Base-by-base conservation (phyloP, 2,329 filamentous ascomycete species). In the Alternaria sp. region DNA sequence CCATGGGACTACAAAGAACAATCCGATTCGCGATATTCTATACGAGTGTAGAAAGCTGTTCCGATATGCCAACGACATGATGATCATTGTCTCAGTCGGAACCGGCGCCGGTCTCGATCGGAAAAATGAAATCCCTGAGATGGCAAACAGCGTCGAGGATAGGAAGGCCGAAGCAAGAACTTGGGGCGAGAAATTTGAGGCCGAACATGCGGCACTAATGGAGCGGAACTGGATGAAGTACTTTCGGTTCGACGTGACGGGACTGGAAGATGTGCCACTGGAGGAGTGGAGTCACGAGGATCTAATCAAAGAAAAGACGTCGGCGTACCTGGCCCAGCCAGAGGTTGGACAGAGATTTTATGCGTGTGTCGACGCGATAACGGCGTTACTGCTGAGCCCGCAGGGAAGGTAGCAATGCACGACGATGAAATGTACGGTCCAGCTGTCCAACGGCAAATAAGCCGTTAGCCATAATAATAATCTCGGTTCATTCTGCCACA, bases 41-140 rank as follows among this genome's bases (percentile, higher is more conserved):
- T 76, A 67, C 61, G 74, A 76, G 59, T 73, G 71, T 43, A 55
- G 73, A 30, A 75, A 73, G 51, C 64, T 76, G 3, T 75, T 70
- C 47, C 66, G 67, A 43, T 75, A 75, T 55, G 62, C 65, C 16
- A 71, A 73, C 44, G 73, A 76, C 56, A 72, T 69, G 64, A 71
- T 74, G 68, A 65, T 76, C 51, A 67, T 76, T 22, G 63, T 76
- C 20, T 72, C 69, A 9, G 67, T 76, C 26, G 74, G 74, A 5
- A 67, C 69, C 2, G 74, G 74, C 18, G 41, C 51, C 7, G 73
- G 73, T 9, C 30, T 71, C 8, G 58, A 74, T 42, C 52, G 58
- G 8, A 51, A 46, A 7, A 59, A 57, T 5, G 71, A 75, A 42
- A 53, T 64, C 5, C 41, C 54, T 16, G 74, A 75, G 20, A 73